Evolutionary conservation across 148 eudicot genomes (phyloP), one percentile per base, ranked within the genome.

Genomic region (Rhododendron kiyosumense): DNA sequence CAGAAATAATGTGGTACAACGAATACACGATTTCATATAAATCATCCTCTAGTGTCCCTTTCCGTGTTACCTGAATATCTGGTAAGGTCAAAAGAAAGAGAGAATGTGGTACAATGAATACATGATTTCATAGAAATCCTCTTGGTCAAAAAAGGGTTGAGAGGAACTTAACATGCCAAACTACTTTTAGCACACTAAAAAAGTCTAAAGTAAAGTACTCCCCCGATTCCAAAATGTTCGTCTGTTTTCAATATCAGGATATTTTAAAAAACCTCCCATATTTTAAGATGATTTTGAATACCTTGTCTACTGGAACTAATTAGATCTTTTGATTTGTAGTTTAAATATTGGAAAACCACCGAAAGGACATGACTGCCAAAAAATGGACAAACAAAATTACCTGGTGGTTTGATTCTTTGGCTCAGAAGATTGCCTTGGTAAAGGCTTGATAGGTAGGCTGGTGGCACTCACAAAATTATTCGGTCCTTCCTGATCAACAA

Each of bases 381-480:
- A 63, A 24, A 22, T 12, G 34, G 17, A 28, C 74, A 67, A 67
- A 28, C 69, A 17, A 36, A 63, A 14, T 81, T 75, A 94, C 98
- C 94, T 90, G 88, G 67, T 48, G n/a, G 86, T 41, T 84, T 91
- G 81, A 36, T 87, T 88, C 30, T 86, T 88, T 84, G 87, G 90
- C 86, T 89, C 92, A 76, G 86, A 46, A 86, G 87, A 81, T 88
- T 86, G 94, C 88, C 89, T 63, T 82, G 86, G 84, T 28, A 57
- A 81, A 78, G 92, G 86, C 43, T 90, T 93, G 78, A 97, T 24
- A 1, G 99, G 98, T 79, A 94, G 88, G 89, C 91, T 94, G 45
- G 94, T 52, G 45, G 98, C 98, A 83, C 98, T 95, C 30, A 94
- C 95, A 91, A 97, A 97, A 78, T 85, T 89, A 18, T 89, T 88